Conservation (phyloP, 2,329 filamentous ascomycete genomes). For the Venturia effusa region DNA sequence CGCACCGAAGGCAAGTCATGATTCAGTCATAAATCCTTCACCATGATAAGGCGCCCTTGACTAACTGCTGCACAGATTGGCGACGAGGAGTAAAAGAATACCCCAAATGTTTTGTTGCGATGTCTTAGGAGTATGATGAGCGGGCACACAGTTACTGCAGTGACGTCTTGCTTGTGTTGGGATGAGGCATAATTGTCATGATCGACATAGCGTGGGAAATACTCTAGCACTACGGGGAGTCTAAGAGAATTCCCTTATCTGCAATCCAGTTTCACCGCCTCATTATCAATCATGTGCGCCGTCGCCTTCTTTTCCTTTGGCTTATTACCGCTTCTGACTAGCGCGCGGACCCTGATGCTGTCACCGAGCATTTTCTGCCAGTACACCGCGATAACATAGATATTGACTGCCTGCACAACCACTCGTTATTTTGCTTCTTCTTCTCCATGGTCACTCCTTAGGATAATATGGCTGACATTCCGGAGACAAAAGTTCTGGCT, state of each 20-base stretch:
- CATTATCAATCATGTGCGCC: not conserved
- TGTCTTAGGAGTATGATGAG: slow-evolving; percentile 1
- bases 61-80: slow-evolving; percentile 46
- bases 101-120: slow-evolving; percentile 7
- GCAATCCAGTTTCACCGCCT: slow-evolving; percentile 1
- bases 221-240: not conserved
- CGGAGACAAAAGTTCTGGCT: slow-evolving; percentile 64
- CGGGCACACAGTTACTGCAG: not conserved
- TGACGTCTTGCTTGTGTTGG: not conserved
- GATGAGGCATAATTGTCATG: not conserved
- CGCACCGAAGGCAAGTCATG: slow-evolving; percentile 73
- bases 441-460: not conserved
- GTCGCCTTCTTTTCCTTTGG: not conserved
- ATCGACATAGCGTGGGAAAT: not conserved
- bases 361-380: not conserved
- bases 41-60: not conserved
- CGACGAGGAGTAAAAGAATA: slow-evolving; percentile 40
- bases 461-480: slow-evolving; percentile 24
- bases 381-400: not conserved
- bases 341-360: slow-evolving; percentile 1
- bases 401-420: not conserved
- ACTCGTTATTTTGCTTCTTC: not conserved
- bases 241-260: not conserved
- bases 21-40: not conserved
- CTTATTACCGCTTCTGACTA: not conserved